Evolutionary conservation across 2,329 filamentous ascomycete genomes (phyloP).

Genomic region (Huntiella abstrusa): DNA sequence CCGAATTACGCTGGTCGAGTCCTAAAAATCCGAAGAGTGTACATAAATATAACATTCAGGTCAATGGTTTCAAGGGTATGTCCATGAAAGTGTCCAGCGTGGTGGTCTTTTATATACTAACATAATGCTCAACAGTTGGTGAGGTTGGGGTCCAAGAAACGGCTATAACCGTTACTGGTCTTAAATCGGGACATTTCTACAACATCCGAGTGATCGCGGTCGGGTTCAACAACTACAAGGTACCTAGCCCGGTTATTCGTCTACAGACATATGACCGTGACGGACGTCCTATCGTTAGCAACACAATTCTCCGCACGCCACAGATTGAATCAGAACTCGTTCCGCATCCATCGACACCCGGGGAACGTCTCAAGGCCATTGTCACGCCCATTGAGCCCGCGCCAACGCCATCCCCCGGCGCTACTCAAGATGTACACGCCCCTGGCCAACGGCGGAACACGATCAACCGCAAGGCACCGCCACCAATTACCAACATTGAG

Average conservation of each 20-base stretch:
- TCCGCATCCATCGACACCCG: slow-evolving; percentile 20
- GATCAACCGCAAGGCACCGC: slow-evolving; percentile 51
- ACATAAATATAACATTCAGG: slow-evolving; percentile 74
- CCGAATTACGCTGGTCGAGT: slow-evolving; percentile 79
- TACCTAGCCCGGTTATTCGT: slow-evolving; percentile 68
- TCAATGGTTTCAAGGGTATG: slow-evolving; percentile 81
- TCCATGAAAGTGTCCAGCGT: slow-evolving; percentile 6
- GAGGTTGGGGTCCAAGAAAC: slow-evolving; percentile 64
- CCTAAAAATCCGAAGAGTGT: slow-evolving; percentile 48
- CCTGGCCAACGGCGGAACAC: slow-evolving; percentile 29
- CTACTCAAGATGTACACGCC: slow-evolving; percentile 1
- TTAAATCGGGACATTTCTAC: slow-evolving; percentile 77
- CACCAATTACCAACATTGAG: slow-evolving; percentile 42
- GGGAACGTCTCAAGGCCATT: slow-evolving; percentile 28
- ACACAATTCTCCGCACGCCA: slow-evolving; percentile 35
- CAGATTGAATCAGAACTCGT: slow-evolving; percentile 34
- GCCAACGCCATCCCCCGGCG: slow-evolving; percentile 14
- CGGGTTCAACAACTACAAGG: slow-evolving; percentile 80
- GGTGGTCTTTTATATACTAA: not conserved
- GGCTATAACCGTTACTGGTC: slow-evolving; percentile 61
- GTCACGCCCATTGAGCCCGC: slow-evolving; percentile 41
- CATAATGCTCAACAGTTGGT: slow-evolving; percentile 38
- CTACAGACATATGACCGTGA: slow-evolving; percentile 56
- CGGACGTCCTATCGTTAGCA: slow-evolving; percentile 40
- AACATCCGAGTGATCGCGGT: slow-evolving; percentile 86